These are phyloP conservation scores for Ogataea chonburiensis DNA, from an alignment of 805 yeast species.

Conservation along the genomic window DNA sequence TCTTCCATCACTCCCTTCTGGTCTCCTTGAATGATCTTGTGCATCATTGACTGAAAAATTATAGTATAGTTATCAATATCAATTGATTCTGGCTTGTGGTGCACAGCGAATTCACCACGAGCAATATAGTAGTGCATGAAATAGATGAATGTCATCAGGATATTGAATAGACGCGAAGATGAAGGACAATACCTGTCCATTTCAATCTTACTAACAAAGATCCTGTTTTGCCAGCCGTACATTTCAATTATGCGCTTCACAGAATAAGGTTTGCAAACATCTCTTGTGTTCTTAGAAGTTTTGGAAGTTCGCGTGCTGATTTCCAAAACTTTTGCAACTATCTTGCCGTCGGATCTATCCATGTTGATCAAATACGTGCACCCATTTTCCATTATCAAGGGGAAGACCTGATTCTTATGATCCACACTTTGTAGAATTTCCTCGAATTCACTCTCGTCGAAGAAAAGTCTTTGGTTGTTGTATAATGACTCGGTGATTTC, in stretches of 20 bases:
- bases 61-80: slow-evolving; percentile 29
- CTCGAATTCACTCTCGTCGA: slow-evolving; percentile 31
- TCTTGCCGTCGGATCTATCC: slow-evolving; percentile 17
- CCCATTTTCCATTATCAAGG: slow-evolving; percentile 32
- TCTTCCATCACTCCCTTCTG: slow-evolving; percentile 15
- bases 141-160: slow-evolving; percentile 28
- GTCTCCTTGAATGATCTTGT: slow-evolving; percentile 22
- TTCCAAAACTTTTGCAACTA: slow-evolving; percentile 27
- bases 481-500: slow-evolving; percentile 31
- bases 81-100: slow-evolving; percentile 20
- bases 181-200: slow-evolving; percentile 22
- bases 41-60: slow-evolving; percentile 31
- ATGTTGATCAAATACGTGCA: slow-evolving; percentile 31
- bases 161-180: slow-evolving; percentile 25
- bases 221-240: slow-evolving; percentile 31
- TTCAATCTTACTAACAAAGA: slow-evolving; percentile 27
- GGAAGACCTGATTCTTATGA: slow-evolving; percentile 33
- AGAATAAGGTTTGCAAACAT: slow-evolving; percentile 28
- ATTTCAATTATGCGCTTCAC: slow-evolving; percentile 32
- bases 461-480: slow-evolving; percentile 26
- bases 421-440: slow-evolving; percentile 28
- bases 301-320: slow-evolving; percentile 28
- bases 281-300: slow-evolving; percentile 25
- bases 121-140: slow-evolving; percentile 30
- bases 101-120: slow-evolving; percentile 24